Conservation (phyloP, 2,329 filamentous ascomycete genomes). For the Botrytis fragariae region DNA sequence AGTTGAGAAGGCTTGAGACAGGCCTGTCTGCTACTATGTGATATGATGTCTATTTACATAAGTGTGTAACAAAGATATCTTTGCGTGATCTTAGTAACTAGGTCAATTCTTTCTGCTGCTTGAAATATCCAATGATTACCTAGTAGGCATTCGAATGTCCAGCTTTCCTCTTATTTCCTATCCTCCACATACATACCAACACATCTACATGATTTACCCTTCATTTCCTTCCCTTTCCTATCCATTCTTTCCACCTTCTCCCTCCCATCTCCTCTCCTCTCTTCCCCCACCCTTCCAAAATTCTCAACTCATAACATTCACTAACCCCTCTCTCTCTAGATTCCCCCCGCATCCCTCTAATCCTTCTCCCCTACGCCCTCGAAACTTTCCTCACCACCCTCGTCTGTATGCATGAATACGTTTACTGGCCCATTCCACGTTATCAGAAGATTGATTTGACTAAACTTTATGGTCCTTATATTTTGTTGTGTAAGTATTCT, state of each 20-base stretch:
- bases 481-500: slow-evolving; percentile 50
- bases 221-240: no score
- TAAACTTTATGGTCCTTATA: slow-evolving; percentile 56
- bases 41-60: background rate
- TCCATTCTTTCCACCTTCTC: no score
- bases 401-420: slow-evolving; percentile 60
- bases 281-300: no score
- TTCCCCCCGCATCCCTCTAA: slow-evolving; percentile 55
- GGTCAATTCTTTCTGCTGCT: background rate
- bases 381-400: slow-evolving; percentile 61
- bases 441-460: slow-evolving; percentile 50
- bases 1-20: no score
- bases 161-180: background rate
- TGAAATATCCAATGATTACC: background rate
- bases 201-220: no score
- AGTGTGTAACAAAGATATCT: background rate
- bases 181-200: background rate
- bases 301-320: background rate
- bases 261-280: no score
- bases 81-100: background rate
- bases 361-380: slow-evolving; percentile 58
- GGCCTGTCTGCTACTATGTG: background rate
- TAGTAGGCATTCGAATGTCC: background rate
- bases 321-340: slow-evolving; percentile 41
- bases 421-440: slow-evolving; percentile 51